phyloP scores from a whole-genome alignment of 768 basidiomycete species.

The Porpolomopsis calyptriformis region DNA sequence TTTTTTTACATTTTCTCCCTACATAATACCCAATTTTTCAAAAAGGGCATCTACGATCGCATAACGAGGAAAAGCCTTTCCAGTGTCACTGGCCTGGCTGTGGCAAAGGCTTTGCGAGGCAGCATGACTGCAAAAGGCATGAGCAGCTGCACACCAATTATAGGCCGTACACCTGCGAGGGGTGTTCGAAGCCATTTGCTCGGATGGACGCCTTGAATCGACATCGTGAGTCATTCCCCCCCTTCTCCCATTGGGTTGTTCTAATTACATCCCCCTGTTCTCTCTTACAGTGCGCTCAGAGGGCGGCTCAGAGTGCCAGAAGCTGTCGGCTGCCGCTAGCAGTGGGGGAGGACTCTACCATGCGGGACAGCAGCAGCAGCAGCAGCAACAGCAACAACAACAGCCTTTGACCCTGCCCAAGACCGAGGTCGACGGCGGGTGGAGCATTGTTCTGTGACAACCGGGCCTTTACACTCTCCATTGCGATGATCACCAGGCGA shows the following conservation, averaged over 20 bases:
- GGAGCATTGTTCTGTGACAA: conserved; percentile 2
- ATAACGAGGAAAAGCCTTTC: conserved; percentile 92
- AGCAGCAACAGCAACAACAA: background rate
- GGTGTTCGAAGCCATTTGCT: conserved; percentile 88
- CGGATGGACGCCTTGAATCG: conserved; percentile 90
- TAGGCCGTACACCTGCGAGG: conserved; percentile 85
- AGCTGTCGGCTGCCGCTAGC: conserved; percentile 14
- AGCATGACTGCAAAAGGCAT: conserved; percentile 95
- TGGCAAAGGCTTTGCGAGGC: conserved; percentile 85
- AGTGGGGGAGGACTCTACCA: background rate
- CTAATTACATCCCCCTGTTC: background rate
- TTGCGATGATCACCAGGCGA: too few species aligned
- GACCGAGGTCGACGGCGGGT: conserved; percentile 2
- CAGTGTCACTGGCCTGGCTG: conserved; percentile 93
- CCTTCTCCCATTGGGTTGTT: background rate
- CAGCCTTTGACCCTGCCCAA: conserved; percentile 1
- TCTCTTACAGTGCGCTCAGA: conserved; percentile 56
- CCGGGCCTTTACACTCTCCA: background rate
- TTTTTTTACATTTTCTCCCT: conserved; percentile 4
- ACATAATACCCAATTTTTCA: conserved; percentile 7
- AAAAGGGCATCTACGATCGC: conserved; percentile 84
- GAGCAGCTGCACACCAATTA: conserved; percentile 91
- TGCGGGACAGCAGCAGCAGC: background rate
- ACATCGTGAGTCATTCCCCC: conserved; percentile 54
- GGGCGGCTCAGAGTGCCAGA: conserved; percentile 67